A percentile compares a stretch with the other conserved stretches of the same genome.
Conservation (phyloP, 179 eudicot genomes). For the Silene noctiflora region DNA sequence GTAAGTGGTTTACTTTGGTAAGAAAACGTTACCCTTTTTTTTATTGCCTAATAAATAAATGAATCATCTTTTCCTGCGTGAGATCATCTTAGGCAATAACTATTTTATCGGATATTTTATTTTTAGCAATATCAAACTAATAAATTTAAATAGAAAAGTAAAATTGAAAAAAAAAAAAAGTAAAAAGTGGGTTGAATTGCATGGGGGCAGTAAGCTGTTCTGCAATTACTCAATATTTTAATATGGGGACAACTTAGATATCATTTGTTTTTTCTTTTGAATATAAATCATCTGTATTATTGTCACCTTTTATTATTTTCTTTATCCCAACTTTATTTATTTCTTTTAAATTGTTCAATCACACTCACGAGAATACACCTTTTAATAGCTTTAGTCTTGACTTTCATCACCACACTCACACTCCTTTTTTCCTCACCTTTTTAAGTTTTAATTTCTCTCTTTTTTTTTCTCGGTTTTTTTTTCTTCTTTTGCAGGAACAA, state of each 20-base stretch:
- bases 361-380: slow-evolving; percentile 47
- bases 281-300: not conserved
- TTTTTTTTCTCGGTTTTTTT: not conserved
- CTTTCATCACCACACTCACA: slow-evolving; percentile 27
- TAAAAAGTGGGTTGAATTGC: slow-evolving; percentile 16
- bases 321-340: slow-evolving; percentile 1
- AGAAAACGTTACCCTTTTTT: too few species aligned
- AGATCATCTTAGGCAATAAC: too few species aligned
- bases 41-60: too few species aligned
- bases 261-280: not conserved
- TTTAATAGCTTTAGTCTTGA: slow-evolving; percentile 34
- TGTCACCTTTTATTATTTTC: slow-evolving; percentile 1
- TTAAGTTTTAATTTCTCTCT: not conserved
- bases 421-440: slow-evolving; percentile 6
- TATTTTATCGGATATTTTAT: too few species aligned
- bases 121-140: too few species aligned
- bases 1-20: too few species aligned
- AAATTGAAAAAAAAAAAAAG: too few species aligned
- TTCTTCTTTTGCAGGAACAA: slow-evolving; percentile 24
- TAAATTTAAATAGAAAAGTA: too few species aligned
- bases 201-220: slow-evolving; percentile 26
- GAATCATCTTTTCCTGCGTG: too few species aligned
- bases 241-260: slow-evolving; percentile 6
- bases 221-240: slow-evolving; percentile 23
- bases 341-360: slow-evolving; percentile 3